phyloP scores from a whole-genome alignment of 768 basidiomycete species.

The Phallus indusiatus region DNA sequence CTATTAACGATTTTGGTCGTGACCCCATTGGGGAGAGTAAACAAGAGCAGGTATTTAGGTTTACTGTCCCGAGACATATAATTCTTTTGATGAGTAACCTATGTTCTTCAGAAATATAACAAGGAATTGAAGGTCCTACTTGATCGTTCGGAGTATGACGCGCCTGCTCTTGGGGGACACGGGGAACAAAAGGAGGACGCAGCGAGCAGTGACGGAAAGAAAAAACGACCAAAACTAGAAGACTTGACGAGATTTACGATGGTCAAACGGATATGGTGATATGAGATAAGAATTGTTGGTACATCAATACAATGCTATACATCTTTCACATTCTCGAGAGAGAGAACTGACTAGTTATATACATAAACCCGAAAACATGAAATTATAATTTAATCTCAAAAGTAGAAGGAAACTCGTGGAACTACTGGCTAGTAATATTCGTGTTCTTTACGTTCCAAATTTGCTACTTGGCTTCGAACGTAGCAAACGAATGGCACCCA shows the following conservation, averaged over 20 bases:
- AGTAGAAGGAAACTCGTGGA: too few species aligned
- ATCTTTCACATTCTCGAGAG: not conserved
- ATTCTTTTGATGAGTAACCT: not conserved
- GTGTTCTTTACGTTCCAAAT: too few species aligned
- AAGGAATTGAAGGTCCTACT: conserved; percentile 66
- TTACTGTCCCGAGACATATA: not conserved
- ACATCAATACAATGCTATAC: not conserved
- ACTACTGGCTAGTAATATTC: too few species aligned
- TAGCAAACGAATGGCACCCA: too few species aligned
- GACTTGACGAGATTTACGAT: conserved; percentile 92
- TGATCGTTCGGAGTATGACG: conserved; percentile 62
- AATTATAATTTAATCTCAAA: too few species aligned
- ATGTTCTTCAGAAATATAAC: conserved; percentile 57
- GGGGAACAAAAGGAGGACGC: conserved; percentile 37
- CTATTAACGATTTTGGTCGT: conserved; percentile 80
- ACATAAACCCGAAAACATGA: too few species aligned
- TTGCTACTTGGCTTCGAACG: too few species aligned
- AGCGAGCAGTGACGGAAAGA: conserved; percentile 31
- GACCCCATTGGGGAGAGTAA: conserved; percentile 84
- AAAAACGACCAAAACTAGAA: conserved; percentile 64
- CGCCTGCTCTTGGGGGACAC: conserved; percentile 56
- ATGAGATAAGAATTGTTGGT: not conserved
- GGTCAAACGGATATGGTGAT: conserved; percentile 83
- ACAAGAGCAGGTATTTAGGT: conserved; percentile 61
- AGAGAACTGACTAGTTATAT: not conserved